Evolutionary conservation across 257 asterid species (phyloP).

Genomic region (Solanum bukasovii): DNA sequence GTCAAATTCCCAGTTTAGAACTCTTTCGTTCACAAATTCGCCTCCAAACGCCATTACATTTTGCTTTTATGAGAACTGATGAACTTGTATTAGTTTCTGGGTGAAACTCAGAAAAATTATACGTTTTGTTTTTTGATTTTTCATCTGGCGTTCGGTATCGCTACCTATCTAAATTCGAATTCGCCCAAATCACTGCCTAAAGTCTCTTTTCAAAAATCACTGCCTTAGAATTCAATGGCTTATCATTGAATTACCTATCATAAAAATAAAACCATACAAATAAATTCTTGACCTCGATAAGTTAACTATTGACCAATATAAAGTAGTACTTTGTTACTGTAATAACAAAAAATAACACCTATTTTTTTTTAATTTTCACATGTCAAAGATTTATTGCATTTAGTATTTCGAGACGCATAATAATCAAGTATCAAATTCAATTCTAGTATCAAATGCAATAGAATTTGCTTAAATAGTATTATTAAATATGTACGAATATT

Average conservation of each 20-base stretch:
- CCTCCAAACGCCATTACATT: not conserved
- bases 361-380: not conserved
- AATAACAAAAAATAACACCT: not conserved
- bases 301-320: not conserved
- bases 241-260: not conserved
- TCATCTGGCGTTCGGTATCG: no score
- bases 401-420: not conserved
- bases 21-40: not conserved
- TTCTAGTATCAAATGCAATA: no score
- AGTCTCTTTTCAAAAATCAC: no score
- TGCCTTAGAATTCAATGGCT: no score
- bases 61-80: not conserved
- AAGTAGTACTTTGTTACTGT: not conserved
- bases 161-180: no score
- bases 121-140: not conserved
- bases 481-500: no score
- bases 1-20: not conserved
- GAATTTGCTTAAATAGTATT: not conserved
- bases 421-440: no score
- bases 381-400: not conserved
- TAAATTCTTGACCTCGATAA: not conserved
- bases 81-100: not conserved
- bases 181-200: no score
- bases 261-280: not conserved
- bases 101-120: not conserved